These are phyloP conservation scores for Verticillium albo-atrum DNA, from an alignment of 2,329 filamentous ascomycete genomes.

Conservation along the genomic window DNA sequence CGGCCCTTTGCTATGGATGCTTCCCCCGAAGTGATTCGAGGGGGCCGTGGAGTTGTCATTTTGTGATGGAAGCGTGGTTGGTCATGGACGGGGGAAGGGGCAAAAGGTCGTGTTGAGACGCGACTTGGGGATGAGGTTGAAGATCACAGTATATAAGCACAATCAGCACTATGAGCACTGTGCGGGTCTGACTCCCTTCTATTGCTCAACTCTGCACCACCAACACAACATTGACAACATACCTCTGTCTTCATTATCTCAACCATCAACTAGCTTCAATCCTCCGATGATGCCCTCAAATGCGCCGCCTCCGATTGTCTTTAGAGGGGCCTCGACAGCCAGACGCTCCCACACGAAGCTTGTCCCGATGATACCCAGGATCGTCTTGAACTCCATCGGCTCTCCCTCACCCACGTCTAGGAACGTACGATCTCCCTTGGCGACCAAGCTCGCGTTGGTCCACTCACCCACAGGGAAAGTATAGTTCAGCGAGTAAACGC, in stretches of 20 bases:
- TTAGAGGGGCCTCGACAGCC: slow-evolving; percentile 9
- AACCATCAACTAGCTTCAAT: slow-evolving; percentile 8
- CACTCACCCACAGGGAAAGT: slow-evolving; percentile 11
- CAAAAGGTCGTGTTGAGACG: background rate
- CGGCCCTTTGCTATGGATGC: slow-evolving; percentile 16
- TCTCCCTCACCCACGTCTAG: slow-evolving; percentile 6
- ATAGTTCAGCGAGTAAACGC: slow-evolving; percentile 11
- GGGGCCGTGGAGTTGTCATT: background rate
- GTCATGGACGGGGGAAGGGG: background rate
- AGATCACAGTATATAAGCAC: background rate
- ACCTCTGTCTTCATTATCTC: background rate
- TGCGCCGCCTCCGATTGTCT: slow-evolving; percentile 4
- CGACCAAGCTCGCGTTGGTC: slow-evolving; percentile 9
- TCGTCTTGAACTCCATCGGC: slow-evolving; percentile 9
- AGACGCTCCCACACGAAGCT: background rate
- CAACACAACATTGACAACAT: too few species aligned
- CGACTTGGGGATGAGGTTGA: background rate
- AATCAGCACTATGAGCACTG: background rate
- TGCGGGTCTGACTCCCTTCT: background rate
- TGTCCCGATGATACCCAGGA: background rate
- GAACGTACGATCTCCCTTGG: slow-evolving; percentile 8
- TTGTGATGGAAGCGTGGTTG: background rate
- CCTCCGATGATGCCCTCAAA: slow-evolving; percentile 10
- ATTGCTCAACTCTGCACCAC: too few species aligned
- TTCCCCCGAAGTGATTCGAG: background rate